phyloP scores from a whole-genome alignment of 116 monocot genomes.

The Papilionanthe hybrid region DNA sequence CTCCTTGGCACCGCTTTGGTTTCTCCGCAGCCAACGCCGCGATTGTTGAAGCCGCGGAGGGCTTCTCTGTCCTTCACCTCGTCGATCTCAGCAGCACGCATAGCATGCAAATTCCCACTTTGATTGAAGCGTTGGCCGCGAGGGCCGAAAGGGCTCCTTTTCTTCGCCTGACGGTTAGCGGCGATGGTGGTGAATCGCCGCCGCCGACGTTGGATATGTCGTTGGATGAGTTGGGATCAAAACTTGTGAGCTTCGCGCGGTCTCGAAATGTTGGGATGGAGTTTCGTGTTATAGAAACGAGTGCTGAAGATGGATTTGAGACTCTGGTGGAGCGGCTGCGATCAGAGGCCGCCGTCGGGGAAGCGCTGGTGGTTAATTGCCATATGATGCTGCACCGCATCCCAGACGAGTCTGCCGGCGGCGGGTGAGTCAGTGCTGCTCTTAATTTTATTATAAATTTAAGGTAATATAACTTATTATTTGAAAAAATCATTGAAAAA shows the following conservation, averaged over 20 bases:
- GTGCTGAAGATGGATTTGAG: conserved; percentile 6
- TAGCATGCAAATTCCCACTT: conserved; percentile 88
- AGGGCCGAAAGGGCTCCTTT: conserved; percentile 50
- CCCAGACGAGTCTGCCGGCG: conserved; percentile 29
- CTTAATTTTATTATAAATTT: too few relatives aligned
- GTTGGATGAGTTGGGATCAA: conserved; percentile 43
- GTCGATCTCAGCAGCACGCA: conserved; percentile 58
- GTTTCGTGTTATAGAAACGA: conserved; percentile 41
- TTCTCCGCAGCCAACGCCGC: conserved; percentile 69
- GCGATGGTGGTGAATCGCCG: neutral
- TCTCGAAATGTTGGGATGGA: conserved; percentile 52
- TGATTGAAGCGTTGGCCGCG: conserved; percentile 60
- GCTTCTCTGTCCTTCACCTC: conserved; percentile 47
- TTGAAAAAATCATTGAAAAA: too few relatives aligned
- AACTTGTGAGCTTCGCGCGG: conserved; percentile 58
- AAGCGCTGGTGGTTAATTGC: conserved; percentile 68
- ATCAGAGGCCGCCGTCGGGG: neutral
- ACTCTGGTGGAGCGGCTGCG: neutral
- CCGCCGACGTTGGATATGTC: conserved; percentile 43
- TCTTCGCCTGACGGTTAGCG: conserved; percentile 53
- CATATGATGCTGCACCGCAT: conserved; percentile 54
- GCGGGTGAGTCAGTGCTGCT: neutral
- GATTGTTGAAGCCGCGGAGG: conserved; percentile 51
- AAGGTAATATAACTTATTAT: too few relatives aligned
- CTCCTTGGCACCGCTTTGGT: conserved; percentile 57